Percentiles rank a stretch among this genome's conserved stretches.
These are phyloP conservation scores for Lachnellula willkommii DNA, from an alignment of 2,329 filamentous ascomycete species.

Conservation along the genomic window DNA sequence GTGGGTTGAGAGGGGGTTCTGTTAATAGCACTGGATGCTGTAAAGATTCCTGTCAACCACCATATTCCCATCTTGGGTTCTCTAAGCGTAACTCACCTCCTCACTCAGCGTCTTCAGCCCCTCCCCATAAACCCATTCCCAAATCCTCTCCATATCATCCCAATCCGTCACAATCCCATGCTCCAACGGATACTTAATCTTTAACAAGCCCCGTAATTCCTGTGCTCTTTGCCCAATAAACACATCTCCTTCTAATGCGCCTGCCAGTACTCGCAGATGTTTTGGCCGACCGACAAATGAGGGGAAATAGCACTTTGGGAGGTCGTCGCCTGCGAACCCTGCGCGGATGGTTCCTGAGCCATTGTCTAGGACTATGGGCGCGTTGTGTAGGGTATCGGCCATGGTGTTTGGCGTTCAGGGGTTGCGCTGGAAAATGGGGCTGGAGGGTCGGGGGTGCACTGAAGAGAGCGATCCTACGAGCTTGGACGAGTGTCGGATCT, in stretches of 20 bases:
- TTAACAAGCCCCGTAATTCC: slow-evolving; percentile 84
- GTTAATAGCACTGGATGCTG: slow-evolving; percentile 93
- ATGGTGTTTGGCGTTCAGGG: slow-evolving; percentile 35
- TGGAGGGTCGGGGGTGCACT: neutral
- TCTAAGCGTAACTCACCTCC: slow-evolving; percentile 56
- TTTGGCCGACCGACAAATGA: slow-evolving; percentile 96
- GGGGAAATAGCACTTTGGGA: slow-evolving; percentile 94
- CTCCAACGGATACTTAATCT: slow-evolving; percentile 92
- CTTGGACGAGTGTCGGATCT: too few relatives aligned
- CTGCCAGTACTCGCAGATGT: slow-evolving; percentile 90
- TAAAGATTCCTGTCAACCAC: slow-evolving; percentile 5
- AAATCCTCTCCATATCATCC: slow-evolving; percentile 99
- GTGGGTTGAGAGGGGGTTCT: slow-evolving; percentile 90
- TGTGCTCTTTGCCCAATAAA: slow-evolving; percentile 91
- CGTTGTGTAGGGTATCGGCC: slow-evolving; percentile 81
- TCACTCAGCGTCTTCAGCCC: slow-evolving; percentile 95
- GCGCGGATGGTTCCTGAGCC: slow-evolving; percentile 96
- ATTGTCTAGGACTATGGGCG: slow-evolving; percentile 97
- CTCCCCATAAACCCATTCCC: slow-evolving; percentile 95
- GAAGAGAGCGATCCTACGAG: too few relatives aligned
- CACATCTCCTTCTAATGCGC: slow-evolving; percentile 90
- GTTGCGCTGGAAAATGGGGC: neutral
- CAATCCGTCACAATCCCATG: slow-evolving; percentile 98
- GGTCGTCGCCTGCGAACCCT: slow-evolving; percentile 91
- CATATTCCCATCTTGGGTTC: neutral